Conservation (phyloP, 441 rosid genomes). For the Gossypium gossypioides region DNA sequence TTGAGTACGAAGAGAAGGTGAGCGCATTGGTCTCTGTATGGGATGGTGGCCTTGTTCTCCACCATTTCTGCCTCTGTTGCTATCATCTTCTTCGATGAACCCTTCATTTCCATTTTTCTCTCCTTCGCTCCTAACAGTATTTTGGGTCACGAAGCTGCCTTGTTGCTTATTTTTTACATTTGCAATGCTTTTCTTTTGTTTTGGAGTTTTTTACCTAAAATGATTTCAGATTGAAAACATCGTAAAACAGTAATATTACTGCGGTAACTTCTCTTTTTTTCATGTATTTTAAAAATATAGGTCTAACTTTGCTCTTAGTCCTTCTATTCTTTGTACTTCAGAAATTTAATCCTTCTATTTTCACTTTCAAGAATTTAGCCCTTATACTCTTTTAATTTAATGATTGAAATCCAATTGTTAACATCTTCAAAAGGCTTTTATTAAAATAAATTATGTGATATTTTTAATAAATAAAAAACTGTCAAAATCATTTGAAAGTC, state of each 20-base stretch:
- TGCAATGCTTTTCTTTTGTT: background rate
- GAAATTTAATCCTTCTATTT: background rate
- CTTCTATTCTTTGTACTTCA: background rate
- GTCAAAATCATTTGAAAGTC: no score
- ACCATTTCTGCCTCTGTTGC: constrained; percentile 89
- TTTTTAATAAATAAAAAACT: no score
- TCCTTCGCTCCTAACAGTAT: background rate
- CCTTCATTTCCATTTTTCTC: constrained; percentile 51
- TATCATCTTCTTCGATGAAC: constrained; percentile 93
- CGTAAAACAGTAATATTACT: background rate
- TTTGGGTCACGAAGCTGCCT: background rate
- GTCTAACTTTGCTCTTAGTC: background rate
- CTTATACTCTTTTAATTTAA: no score
- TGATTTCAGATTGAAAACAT: background rate
- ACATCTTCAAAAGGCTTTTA: no score
- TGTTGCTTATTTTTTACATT: background rate
- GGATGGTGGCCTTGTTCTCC: constrained; percentile 55
- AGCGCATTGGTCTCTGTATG: constrained; percentile 89
- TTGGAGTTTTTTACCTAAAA: background rate
- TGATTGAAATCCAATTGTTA: no score
- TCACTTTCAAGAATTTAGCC: background rate
- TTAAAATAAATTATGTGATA: no score
- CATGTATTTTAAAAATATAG: background rate
- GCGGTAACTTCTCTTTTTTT: background rate
- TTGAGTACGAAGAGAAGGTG: constrained; percentile 86